Base-by-base conservation (phyloP, 192 early-diverging fungal genomes). In the Backusella circina region DNA sequence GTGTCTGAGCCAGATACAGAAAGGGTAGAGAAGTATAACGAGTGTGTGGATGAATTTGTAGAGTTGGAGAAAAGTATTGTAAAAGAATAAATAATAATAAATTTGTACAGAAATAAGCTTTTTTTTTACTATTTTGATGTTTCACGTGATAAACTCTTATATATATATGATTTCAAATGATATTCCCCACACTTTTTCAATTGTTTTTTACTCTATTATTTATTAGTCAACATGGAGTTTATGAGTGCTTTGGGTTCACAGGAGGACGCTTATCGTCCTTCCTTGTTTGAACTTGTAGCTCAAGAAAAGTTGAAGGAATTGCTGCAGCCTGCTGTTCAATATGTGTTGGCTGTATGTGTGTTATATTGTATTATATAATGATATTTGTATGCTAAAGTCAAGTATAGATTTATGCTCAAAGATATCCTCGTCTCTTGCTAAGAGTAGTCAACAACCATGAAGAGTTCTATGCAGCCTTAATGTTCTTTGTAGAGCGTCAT, bases 261-360 rank as follows among this genome's bases (percentile, higher is more conserved):
- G 75, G 89, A 87, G 75, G 93, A 94, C 77, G 82, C 89, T 18
- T 87, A 86, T 82, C 88, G 91, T 71, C 97, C 96, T 74, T 95
- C 95, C 1, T 75, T 97, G 72, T 97, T 98, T 83, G 97, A 98
- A 86, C 87, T 97, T 4, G 86, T 94, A 51, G 93, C 94, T 33
- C 92, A 95, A 80, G 91, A 92, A 73, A 92, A 94, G 75, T 87
- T 98, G 82, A 84, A 85, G 57, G 93, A 93, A 51, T 86, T 96
- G 72, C 83, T 97, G 41, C 89, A 93, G 72, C 97, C 97, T 15
- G 95, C 97, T 21, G 70, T 97, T 23, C 89, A 87, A 67, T 96
- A 96, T 80, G 82, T 93, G 12, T 86, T 95, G 23, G 90, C 95
- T 37, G 93, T 91, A 87, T 80, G 77, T 77, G n/a, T 26, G 5